These are phyloP conservation scores for Xylariaceae sp. DNA, from an alignment of 2,329 filamentous ascomycete species.

Conservation along the genomic window DNA sequence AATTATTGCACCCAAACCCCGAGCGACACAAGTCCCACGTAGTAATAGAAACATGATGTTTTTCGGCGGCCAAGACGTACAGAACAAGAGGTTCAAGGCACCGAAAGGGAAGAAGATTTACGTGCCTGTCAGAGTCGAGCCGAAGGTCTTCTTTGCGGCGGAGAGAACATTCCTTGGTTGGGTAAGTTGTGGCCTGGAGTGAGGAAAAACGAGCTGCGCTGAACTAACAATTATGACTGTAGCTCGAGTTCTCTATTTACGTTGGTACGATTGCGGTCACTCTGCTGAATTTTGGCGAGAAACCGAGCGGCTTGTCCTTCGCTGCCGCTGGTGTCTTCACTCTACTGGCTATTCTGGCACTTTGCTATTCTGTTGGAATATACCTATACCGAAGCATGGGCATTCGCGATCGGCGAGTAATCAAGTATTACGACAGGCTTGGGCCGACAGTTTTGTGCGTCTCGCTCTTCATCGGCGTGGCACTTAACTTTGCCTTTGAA, in stretches of 20 bases:
- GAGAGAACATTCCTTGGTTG: slow-evolving; percentile 95
- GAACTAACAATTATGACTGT: slow-evolving; percentile 5
- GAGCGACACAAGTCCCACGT: slow-evolving; percentile 53
- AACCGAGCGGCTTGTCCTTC: slow-evolving; percentile 56
- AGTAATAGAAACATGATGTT: slow-evolving; percentile 50
- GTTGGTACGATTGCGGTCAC: slow-evolving; percentile 83
- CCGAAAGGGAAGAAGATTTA: slow-evolving; percentile 88
- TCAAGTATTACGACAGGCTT: slow-evolving; percentile 85
- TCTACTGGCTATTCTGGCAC: slow-evolving; percentile 67
- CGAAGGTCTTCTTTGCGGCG: slow-evolving; percentile 95
- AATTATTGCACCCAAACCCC: slow-evolving; percentile 52
- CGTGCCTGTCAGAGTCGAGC: slow-evolving; percentile 91
- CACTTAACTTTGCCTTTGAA: slow-evolving; percentile 76
- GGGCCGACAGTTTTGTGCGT: slow-evolving; percentile 76
- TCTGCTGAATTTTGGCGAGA: slow-evolving; percentile 72
- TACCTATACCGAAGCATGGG: slow-evolving; percentile 86
- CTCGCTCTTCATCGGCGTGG: slow-evolving; percentile 69
- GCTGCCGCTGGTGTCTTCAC: slow-evolving; percentile 76
- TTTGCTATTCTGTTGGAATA: slow-evolving; percentile 79
- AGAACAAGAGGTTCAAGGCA: slow-evolving; percentile 62
- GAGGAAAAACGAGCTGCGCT: not conserved
- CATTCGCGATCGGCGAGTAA: slow-evolving; percentile 78
- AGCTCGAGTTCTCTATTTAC: slow-evolving; percentile 95
- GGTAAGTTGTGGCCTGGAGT: slow-evolving; percentile 48
- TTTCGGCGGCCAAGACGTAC: slow-evolving; percentile 53